Conservation (phyloP, 805 yeast species). For the Teunomyces barrocoloradensis region DNA sequence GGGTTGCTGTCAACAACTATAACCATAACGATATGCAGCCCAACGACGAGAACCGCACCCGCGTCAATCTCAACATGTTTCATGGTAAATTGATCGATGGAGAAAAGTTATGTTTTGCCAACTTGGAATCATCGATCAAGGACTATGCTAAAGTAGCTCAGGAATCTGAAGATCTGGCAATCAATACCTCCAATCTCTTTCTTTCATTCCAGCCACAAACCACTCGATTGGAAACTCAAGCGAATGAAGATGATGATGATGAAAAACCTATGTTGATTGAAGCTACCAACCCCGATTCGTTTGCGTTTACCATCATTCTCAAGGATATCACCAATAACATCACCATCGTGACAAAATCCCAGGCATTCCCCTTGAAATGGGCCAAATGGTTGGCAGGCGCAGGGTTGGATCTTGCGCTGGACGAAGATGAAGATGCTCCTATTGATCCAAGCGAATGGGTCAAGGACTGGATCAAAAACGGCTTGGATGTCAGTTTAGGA, state of each 20-base stretch:
- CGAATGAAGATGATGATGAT: slow-evolving; percentile 14
- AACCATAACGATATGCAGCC: slow-evolving; percentile 29
- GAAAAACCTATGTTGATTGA: slow-evolving; percentile 42
- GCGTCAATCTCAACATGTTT: slow-evolving; percentile 62
- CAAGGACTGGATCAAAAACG: slow-evolving; percentile 47
- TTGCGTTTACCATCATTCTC: slow-evolving; percentile 72
- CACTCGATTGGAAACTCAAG: slow-evolving; percentile 25
- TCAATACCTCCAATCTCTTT: slow-evolving; percentile 58
- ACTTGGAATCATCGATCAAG: slow-evolving; percentile 72
- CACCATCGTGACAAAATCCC: slow-evolving; percentile 73
- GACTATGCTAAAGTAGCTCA: slow-evolving; percentile 24
- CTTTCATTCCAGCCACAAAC: slow-evolving; percentile 65
- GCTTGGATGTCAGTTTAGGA: slow-evolving; percentile 77
- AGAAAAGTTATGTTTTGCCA: slow-evolving; percentile 84
- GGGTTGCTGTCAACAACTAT: slow-evolving; percentile 54
- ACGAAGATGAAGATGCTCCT: slow-evolving; percentile 15
- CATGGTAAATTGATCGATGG: slow-evolving; percentile 79
- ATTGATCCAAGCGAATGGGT: slow-evolving; percentile 46
- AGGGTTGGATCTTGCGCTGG: slow-evolving; percentile 12
- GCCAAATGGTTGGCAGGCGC: slow-evolving; percentile 79
- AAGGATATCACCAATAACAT: slow-evolving; percentile 79
- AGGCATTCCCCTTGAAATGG: slow-evolving; percentile 90
- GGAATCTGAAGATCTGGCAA: slow-evolving; percentile 15
- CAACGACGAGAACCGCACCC: not conserved
- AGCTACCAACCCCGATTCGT: slow-evolving; percentile 50